Evolutionary conservation across 2,329 filamentous ascomycete genomes (phyloP), one percentile per base, ranked within the genome.

Genomic region (Cladosporium sp.): DNA sequence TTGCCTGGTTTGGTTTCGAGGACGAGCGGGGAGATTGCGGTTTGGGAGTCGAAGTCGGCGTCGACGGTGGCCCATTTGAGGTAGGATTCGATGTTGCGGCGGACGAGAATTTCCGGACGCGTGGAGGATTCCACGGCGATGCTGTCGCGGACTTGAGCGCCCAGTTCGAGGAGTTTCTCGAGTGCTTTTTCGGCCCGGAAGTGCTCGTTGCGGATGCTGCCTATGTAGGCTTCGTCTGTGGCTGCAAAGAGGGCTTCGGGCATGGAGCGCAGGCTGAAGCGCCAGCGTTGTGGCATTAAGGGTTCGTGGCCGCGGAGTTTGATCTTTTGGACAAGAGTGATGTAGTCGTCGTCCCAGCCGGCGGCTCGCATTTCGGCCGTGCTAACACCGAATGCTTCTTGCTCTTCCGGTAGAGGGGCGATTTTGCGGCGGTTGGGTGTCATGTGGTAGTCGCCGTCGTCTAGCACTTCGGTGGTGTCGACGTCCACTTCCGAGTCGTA

Each of bases 281-380:
- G 66, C 78, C 78, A 82, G 53, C 67, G 67, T 11, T 63, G 60
- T 1, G 78, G 77, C 11, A 83, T 60, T 1, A 82, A 62, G 8
- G 79, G 75, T 63, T 82, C 78, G 46, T 74, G 75, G 13, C 79
- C 79, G 36, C 79, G 76, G 66, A 76, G 72, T 5, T 71, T 71
- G 25, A 82, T 70, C 51, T 75, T 75, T 51, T 75, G 72, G 55
- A 76, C 76, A 2, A 82, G 65, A 29, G 72, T 71, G 35, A 75
- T 72, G 49, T 80, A 77, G 46, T 76, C 73, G 20, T 73, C 67
- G 3, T 71, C 68, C 75, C 76, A 82, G 38, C 73, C 71, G 45
- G 55, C 39, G 7, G 51, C 54, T 30, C 55, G 56, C 25, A 66
- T 49, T 32, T 62, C 57, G 11, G 54, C 53, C 16, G 53, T 38